Evolutionary conservation across 176 grass and related monocot genomes (phyloP), one percentile per base, ranked within the genome.

Genomic region (Cenchrus americanus): DNA sequence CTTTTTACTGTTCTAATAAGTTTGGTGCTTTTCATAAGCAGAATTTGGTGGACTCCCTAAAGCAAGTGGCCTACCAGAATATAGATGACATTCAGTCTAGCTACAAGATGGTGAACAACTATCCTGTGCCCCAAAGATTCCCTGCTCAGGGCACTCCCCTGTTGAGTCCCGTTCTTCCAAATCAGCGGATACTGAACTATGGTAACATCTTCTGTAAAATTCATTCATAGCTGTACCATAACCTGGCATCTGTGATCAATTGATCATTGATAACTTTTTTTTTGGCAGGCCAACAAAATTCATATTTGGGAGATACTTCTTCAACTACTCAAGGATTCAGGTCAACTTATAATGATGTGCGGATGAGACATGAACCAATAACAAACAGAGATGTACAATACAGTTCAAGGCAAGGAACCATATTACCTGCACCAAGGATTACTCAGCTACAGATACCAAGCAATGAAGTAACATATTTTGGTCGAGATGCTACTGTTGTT

Each of bases 41-140:
- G 86, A 80, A 85, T 48, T 77, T 57, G 47, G 77, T 82, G 61
- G 78, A 82, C 40, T 12, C 34, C 65, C 67, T 72, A 72, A 91
- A 85, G 44, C 26, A 62, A 73, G 18, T 10, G n/a, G 89, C 86
- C 10, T 91, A 91, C 51, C 71, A 73, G 43, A 88, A 82, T 83
- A 85, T 91, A 46, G 30, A 60, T 65, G 72, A 34, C 71, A 12
- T 82, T 65, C 77, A 82, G n/a, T 77, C 65, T 72, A 47, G 78
- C 74, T 80, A 88, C 76, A 73, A 40, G 60, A 91, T 91, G 89
- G 62, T 91, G 13, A 77, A 91, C 57, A 66, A 81, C 30, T 32
- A 14, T 59, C 89, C 89, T 61, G 73, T 85, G 70, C 65, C 78
- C 13, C 41, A 72, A 47, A 78, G 19, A 18, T 79, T 86, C 75